phyloP scores from a whole-genome alignment of 345 rosid genomes.

The Linum lewisii region DNA sequence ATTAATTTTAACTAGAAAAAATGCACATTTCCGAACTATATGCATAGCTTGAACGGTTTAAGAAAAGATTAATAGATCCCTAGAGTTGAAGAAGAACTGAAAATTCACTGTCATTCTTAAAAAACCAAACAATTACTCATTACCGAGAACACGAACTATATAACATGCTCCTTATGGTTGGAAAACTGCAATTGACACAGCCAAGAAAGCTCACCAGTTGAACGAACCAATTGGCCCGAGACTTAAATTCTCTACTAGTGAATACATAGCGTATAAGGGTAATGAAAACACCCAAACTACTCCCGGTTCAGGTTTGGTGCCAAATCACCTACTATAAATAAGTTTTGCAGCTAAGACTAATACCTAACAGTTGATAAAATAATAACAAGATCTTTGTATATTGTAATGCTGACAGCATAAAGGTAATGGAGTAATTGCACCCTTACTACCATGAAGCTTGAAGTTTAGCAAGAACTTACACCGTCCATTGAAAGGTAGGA shows the following conservation, averaged over 20 bases:
- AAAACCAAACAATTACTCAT: not conserved
- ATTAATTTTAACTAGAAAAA: not conserved
- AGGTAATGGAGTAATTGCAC: conserved; percentile 3
- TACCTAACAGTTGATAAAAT: not conserved
- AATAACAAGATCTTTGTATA: not conserved
- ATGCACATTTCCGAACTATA: not conserved
- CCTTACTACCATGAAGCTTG: not conserved
- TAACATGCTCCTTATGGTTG: no score
- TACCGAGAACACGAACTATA: no score
- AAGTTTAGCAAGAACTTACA: conserved; percentile 45
- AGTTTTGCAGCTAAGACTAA: not conserved
- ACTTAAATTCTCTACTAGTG: no score
- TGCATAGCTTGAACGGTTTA: not conserved
- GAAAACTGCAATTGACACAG: no score
- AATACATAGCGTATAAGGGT: no score
- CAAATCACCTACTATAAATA: not conserved
- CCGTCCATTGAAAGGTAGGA: conserved; percentile 87
- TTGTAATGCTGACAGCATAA: conserved; percentile 1
- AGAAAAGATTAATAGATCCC: not conserved
- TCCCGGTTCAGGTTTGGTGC: not conserved
- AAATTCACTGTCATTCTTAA: not conserved
- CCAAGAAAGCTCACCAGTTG: no score
- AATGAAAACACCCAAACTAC: no score
- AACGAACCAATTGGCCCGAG: no score
- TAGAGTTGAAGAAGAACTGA: not conserved